These are phyloP conservation scores for Linanthus parryae DNA, from an alignment of 148 eudicot species.

Conservation along the genomic window DNA sequence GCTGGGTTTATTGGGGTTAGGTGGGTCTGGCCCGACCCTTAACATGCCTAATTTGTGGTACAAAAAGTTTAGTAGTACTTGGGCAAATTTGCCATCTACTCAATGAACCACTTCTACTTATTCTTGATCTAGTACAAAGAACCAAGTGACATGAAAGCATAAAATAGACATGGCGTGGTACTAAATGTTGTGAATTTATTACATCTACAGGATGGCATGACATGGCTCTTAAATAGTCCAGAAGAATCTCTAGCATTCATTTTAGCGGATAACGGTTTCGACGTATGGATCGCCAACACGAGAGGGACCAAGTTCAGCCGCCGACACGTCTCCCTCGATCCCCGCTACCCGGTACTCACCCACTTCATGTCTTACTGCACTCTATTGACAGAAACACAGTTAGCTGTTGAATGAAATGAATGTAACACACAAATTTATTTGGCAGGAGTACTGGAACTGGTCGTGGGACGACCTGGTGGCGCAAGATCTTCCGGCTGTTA, in stretches of 20 bases:
- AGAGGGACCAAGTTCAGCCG: constrained; percentile 62
- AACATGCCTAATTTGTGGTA: too few relatives aligned
- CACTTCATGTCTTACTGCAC: too few relatives aligned
- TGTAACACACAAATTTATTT: too few relatives aligned
- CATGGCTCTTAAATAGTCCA: constrained; percentile 52
- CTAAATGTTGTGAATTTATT: not conserved
- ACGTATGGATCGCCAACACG: constrained; percentile 60
- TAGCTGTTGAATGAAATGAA: too few relatives aligned
- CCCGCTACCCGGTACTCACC: constrained; percentile 17
- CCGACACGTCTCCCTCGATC: constrained; percentile 38
- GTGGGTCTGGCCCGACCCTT: too few relatives aligned
- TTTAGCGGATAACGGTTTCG: constrained; percentile 56
- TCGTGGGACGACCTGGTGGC: constrained; percentile 35
- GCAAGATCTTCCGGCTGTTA: constrained; percentile 26
- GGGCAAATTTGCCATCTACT: too few relatives aligned
- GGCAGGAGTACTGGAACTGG: constrained; percentile 38
- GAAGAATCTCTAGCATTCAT: constrained; percentile 48
- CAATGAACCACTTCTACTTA: too few relatives aligned
- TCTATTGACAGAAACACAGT: too few relatives aligned
- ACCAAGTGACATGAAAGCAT: not conserved
- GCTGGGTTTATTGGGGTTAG: too few relatives aligned
- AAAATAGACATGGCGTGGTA: too few relatives aligned
- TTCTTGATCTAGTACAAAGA: too few relatives aligned
- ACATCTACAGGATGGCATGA: constrained; percentile 52
- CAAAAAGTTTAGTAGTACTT: too few relatives aligned